Base-by-base conservation (phyloP, 2,329 filamentous ascomycete species). In the Clarireedia paspali region DNA sequence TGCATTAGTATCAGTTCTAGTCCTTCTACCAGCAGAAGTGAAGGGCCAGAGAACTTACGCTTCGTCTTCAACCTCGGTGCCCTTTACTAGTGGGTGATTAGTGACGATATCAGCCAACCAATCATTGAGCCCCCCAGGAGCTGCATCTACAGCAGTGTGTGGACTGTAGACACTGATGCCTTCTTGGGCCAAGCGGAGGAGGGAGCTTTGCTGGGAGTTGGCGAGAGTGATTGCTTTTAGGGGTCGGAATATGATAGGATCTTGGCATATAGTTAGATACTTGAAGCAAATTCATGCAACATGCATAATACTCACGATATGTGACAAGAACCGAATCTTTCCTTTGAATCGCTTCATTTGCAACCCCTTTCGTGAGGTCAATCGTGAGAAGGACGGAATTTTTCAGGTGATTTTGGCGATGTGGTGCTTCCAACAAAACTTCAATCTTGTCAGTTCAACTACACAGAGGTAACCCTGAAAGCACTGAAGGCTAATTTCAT, bases 131-230 rank as follows among this genome's bases (percentile, higher is more conserved):
- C 94, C 94, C 17, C 85, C 83, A 0, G 84, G 82, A 0, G 89
- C 89, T 40, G 90, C 90, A 71, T 99, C 94, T 45, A 97, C 83
- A 14, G 94, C 92, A 0, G 94, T 99, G 73, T 99, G 94, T 0
- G 94, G 94, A 62, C 87, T 91, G 76, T 97, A 99, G 56, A 99
- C 91, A 62, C 91, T 95, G 66, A 99, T 90, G 38, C 92, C 91
- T 70, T 88, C 84, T 60, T 89, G 87, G 47, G 87, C 88, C 12
- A 99, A 80, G 46, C 86, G 82, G 4, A 99, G 78, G 34, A 99
- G 81, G 6, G 89, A 89, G 45, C 85, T 81, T 70, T 99, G 94
- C 71, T 97, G 94, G 9, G 89, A 81, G 68, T 99, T 88, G 59
- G 80, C 79, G 48, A 91, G 81, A 36, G 89, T 95, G 68, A 99